Base-by-base conservation (phyloP, 2,329 filamentous ascomycete species). In the Chaetothyriales sp. region DNA sequence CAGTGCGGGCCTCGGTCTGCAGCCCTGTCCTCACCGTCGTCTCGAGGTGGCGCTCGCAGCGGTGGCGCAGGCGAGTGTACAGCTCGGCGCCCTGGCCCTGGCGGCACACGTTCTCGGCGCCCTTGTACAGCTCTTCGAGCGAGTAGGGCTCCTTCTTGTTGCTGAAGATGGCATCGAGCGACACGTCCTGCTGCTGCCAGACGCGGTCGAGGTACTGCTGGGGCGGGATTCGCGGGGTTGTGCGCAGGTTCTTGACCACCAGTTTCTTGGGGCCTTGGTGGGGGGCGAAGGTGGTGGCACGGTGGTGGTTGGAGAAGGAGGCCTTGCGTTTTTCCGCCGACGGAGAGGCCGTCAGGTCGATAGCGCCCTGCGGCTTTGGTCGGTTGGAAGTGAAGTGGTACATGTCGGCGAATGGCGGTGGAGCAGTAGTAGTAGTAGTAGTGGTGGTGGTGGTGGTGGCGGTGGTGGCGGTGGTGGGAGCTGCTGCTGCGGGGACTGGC, bases 241-340 rank as follows among this genome's bases (percentile, higher is more conserved):
- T 76, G 54, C 84, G 81, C 57, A 95, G 77, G 65, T 95, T 97
- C 77, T 95, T 95, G 62, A 98, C 86, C n/a, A 90, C 79, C 46
- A 98, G 77, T 68, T 85, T 89, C 73, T 85, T 89, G 18, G 87
- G 82, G 29, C 88, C 89, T 9, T 77, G 74, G 62, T 86, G 81
- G 10, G 87, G 82, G 60, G 84, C 85, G 64, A 89, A 86, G 48
- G 72, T 71, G 50, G 66, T 67, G 47, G 67, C 65, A 18, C 65
- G 67, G 43, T 63, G 67, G 43, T 63, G 56, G 15, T 43, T 44
- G 19, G 54, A 46, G 37, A 59, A 57, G 7, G 63, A 56, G 44
- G 62, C 64, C 55, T 65, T 65, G 51, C 60, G 61, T 49, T 63
- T 70, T 43, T 54, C 53, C 2, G 52, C 63, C 59, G 69, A 58